Conservation (phyloP, 441 rosid species). For the Isatis lusitanica region DNA sequence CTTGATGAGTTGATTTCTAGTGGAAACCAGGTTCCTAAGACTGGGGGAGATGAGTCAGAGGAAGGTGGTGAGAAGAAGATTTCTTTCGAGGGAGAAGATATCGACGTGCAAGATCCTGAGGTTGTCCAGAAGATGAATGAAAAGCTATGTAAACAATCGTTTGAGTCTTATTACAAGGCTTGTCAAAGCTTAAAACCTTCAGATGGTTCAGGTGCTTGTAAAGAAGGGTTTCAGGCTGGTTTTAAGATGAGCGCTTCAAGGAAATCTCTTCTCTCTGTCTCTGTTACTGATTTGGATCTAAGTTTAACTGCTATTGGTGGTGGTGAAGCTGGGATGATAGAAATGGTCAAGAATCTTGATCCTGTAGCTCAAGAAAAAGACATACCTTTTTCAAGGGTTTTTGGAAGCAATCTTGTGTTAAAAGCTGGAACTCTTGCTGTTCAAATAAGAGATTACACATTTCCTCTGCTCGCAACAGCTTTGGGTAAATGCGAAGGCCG, state of each 20-base stretch:
- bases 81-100: conserved; percentile 57
- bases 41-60: conserved; percentile 43
- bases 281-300: conserved; percentile 79
- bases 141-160: conserved; percentile 61
- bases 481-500: conserved; percentile 84
- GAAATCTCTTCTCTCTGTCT: conserved; percentile 68
- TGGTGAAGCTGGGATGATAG: conserved; percentile 89
- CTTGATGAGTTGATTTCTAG: conserved; percentile 66
- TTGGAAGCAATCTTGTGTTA: conserved; percentile 74
- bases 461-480: conserved; percentile 75
- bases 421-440: conserved; percentile 56
- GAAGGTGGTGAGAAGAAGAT: conserved; percentile 50
- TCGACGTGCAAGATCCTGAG: conserved; percentile 63
- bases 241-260: conserved; percentile 70
- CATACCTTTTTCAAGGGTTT: conserved; percentile 86
- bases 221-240: conserved; percentile 83
- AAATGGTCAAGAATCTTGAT: conserved; percentile 76
- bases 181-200: conserved; percentile 70
- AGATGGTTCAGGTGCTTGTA: conserved; percentile 86
- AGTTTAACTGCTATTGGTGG: conserved; percentile 69
- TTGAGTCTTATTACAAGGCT: conserved; percentile 78
- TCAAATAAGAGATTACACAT: conserved; percentile 73
- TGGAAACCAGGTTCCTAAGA: conserved; percentile 44
- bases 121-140: conserved; percentile 58
- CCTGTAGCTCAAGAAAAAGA: conserved; percentile 60